phyloP scores from a whole-genome alignment of 2,329 filamentous ascomycete species.

The Paecilomyces niveus region DNA sequence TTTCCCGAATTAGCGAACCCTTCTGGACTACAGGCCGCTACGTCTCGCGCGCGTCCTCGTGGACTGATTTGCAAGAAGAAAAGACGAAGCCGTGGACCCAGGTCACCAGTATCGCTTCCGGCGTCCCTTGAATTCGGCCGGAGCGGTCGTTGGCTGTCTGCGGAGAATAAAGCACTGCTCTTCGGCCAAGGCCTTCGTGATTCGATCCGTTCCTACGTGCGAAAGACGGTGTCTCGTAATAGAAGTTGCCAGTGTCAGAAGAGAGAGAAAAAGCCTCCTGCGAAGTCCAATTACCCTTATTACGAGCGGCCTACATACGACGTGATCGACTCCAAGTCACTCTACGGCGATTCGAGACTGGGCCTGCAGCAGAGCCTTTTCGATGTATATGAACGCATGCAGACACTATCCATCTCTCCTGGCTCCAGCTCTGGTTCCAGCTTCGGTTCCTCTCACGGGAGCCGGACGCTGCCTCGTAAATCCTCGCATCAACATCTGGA shows the following conservation, averaged over 20 bases:
- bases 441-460: neutral
- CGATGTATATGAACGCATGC: neutral
- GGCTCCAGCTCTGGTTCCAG: neutral
- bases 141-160: slow-evolving; percentile 17
- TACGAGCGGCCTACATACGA: neutral
- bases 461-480: neutral
- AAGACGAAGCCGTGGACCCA: neutral
- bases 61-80: neutral
- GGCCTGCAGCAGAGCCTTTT: neutral
- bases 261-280: neutral
- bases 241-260: neutral
- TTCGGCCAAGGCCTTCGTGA: slow-evolving; percentile 21
- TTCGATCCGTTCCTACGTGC: slow-evolving; percentile 28
- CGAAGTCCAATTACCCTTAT: neutral
- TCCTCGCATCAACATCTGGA: neutral
- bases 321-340: neutral
- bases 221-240: slow-evolving; percentile 18
- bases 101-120: neutral
- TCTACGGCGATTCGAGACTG: neutral
- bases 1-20: slow-evolving; percentile 31
- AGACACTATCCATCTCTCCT: neutral
- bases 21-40: slow-evolving; percentile 11
- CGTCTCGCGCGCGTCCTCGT: slow-evolving; percentile 8
- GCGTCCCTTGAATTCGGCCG: slow-evolving; percentile 12
- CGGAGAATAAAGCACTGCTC: slow-evolving; percentile 13